Percentiles rank a stretch among this genome's conserved stretches.
phyloP scores from a whole-genome alignment of 345 rosid genomes.

The Eutrema heterophyllum region DNA sequence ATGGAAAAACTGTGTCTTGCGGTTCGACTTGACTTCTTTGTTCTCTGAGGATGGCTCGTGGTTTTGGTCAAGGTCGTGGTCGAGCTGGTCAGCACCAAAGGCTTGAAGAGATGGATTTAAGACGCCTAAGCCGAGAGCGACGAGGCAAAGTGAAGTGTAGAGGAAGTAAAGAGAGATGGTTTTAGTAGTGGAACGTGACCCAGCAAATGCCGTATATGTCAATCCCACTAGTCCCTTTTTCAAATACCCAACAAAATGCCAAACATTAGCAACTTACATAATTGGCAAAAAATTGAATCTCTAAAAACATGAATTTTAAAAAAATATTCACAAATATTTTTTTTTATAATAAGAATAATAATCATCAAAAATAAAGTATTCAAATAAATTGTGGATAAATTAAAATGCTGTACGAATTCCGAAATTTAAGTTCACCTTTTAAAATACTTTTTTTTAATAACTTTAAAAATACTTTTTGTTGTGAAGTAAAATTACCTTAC shows the following conservation, averaged over 20 bases:
- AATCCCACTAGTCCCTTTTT: slow-evolving; percentile 77
- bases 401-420: neutral
- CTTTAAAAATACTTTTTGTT: neutral
- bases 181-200: slow-evolving; percentile 42
- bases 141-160: slow-evolving; percentile 63
- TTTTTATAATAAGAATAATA: neutral
- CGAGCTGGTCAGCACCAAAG: slow-evolving; percentile 86
- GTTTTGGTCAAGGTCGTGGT: slow-evolving; percentile 37
- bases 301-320: neutral
- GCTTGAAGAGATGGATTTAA: slow-evolving; percentile 90
- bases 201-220: slow-evolving; percentile 67
- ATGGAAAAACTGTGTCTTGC: slow-evolving; percentile 66
- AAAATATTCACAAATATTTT: neutral
- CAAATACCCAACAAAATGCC: neutral
- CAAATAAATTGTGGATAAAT: neutral
- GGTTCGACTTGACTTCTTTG: slow-evolving; percentile 38
- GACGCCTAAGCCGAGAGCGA: slow-evolving; percentile 81
- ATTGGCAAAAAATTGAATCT: neutral
- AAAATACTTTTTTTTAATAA: neutral
- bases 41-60: slow-evolving; percentile 42
- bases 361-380: neutral
- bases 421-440: neutral
- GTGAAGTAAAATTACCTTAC: neutral
- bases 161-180: slow-evolving; percentile 49
- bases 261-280: slow-evolving; percentile 9